phyloP scores from a whole-genome alignment of 75 land plant species.

The Pseudotsuga menziesii region DNA sequence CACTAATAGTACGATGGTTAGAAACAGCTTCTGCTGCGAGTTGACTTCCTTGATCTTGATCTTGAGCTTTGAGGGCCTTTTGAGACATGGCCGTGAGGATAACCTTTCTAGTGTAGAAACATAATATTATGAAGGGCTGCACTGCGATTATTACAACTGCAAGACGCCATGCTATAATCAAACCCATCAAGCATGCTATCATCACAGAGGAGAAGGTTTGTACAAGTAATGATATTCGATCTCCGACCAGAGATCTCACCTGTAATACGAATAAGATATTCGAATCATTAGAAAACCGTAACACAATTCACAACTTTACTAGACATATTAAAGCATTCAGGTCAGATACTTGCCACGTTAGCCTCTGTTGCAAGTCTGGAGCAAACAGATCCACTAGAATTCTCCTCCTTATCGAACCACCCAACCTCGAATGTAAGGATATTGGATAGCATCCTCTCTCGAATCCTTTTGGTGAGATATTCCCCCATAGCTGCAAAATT shows the following conservation, averaged over 20 bases:
- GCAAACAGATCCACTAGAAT: conserved; percentile 66
- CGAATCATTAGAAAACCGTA: background rate
- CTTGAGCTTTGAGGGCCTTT: conserved; percentile 50
- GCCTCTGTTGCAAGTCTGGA: conserved; percentile 79
- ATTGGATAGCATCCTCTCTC: conserved; percentile 67
- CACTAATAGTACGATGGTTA: conserved; percentile 69
- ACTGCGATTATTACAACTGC: conserved; percentile 78
- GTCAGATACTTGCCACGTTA: conserved; percentile 42
- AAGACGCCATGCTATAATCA: conserved; percentile 69
- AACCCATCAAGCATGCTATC: conserved; percentile 53
- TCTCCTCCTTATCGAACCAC: conserved; percentile 81
- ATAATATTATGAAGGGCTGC: conserved; percentile 66
- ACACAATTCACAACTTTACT: no score
- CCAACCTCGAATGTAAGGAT: conserved; percentile 76
- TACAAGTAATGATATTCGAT: conserved; percentile 56
- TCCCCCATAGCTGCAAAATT: conserved; percentile 76
- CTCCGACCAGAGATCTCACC: conserved; percentile 76
- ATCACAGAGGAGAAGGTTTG: conserved; percentile 58
- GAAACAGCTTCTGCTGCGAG: conserved; percentile 75
- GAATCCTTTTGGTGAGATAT: conserved; percentile 58
- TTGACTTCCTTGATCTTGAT: conserved; percentile 52
- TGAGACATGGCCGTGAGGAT: conserved; percentile 49
- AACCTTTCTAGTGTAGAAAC: conserved; percentile 53
- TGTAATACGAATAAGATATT: conserved; percentile 1
- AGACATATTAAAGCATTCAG: no score